Base-by-base conservation (phyloP, 371 early-diverging fungal genomes). In the Lichtheimia corymbifera region DNA sequence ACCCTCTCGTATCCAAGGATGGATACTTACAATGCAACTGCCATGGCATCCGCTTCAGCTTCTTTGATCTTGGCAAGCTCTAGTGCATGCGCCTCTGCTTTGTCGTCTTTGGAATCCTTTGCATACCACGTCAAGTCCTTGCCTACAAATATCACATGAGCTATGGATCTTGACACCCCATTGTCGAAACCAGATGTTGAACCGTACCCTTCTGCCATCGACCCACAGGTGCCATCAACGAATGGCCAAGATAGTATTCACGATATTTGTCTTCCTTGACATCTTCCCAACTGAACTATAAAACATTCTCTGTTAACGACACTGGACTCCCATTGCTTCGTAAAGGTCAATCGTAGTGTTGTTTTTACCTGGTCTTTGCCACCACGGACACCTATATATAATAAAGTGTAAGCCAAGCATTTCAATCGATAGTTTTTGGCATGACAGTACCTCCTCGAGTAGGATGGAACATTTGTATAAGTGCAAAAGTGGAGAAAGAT, bases 181-280 rank as follows among this genome's bases (percentile, higher is more conserved):
- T 22, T 35, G 6, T 35, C 35, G 35, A 42, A 30, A 13, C 27
- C 14, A n/a, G 28, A 28, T 45, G 9, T 43, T n/a, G 9, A 2
- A 25, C 3, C 41, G 50, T 72, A 78, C 82, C 80, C 68, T 83
- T 73, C 55, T 85, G 83, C 83, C 83, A 85, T 17, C 81, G 79
- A 20, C 94, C 94, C 0, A 93, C 91, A 7, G 93, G 89, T 0
- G 94, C 94, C 68, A 83, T 84, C 18, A 94, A 60, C 3, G 92
- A 91, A 73, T 94, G 90, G 12, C 94, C 94, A 15, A 94, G 83
- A 69, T 94, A 94, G 70, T 91, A 90, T 79, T 91, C 92, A 47
- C 94, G 82, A 69, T 92, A 77, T 63, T 91, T 90, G 67, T 93
- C 92, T 54, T 88, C 86, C 67, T 92, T 91, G 30, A 91, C 93